Conservation (phyloP, 305 asterid genomes). For the Salvia sclarea region DNA sequence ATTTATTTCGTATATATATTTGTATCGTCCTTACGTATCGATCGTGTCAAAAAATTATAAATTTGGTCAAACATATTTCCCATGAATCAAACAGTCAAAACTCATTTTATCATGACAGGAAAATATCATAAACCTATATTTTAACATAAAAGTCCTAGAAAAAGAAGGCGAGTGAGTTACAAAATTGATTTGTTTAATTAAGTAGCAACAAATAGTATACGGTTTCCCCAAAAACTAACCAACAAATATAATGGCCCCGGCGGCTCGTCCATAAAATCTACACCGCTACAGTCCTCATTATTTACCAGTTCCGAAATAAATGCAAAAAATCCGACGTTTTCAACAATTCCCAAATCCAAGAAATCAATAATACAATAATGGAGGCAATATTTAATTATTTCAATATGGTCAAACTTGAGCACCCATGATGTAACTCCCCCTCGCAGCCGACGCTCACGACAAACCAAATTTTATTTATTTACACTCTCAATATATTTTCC, state of each 20-base stretch:
- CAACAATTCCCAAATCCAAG: background rate
- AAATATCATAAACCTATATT: background rate
- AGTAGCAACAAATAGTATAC: background rate
- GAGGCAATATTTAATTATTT: slow-evolving; percentile 7
- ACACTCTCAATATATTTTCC: background rate
- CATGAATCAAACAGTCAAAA: background rate
- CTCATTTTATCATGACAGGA: background rate
- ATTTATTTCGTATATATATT: no score
- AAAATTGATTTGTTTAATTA: no score
- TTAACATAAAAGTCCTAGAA: background rate
- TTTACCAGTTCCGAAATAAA: background rate
- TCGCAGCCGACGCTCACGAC: slow-evolving; percentile 40
- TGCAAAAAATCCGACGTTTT: background rate
- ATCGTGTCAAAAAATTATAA: no score
- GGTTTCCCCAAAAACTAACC: background rate
- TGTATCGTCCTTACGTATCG: no score
- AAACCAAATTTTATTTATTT: slow-evolving; percentile 9
- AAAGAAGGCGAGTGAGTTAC: no score
- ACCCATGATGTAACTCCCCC: slow-evolving; percentile 20
- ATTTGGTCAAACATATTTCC: no score
- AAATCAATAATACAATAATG: slow-evolving; percentile 17
- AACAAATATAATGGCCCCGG: background rate
- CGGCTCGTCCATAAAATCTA: slow-evolving; percentile 22
- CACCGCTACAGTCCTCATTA: background rate
- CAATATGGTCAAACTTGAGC: slow-evolving; percentile 39